Evolutionary conservation across 176 grass and related monocot species (phyloP).

Genomic region (sorghum (Sorghum bicolor)): Sorghum_bicolor_NCBIv3 NC_012877.2:58163001-58163500

Average conservation of each 20-base stretch:
- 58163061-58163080: slow-evolving; percentile 24
- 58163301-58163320: neutral
- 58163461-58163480: neutral
- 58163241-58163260: neutral
- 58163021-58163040: slow-evolving; percentile 6
- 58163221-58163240: neutral
- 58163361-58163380: neutral
- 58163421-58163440: slow-evolving; percentile 3
- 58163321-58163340: neutral
- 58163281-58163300: neutral
- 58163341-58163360: slow-evolving; percentile 22
- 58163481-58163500: neutral
- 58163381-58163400: neutral
- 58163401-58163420: neutral
- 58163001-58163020: slow-evolving; percentile 21
- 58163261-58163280: neutral
- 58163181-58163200: neutral
- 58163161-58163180: neutral
- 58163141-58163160: slow-evolving; percentile 17
- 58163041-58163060: slow-evolving; percentile 5
- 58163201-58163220: neutral
- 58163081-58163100: neutral
- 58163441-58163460: slow-evolving; percentile 8
- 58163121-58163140: slow-evolving; percentile 26
- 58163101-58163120: neutral